Base-by-base conservation (phyloP, 2,329 filamentous ascomycete genomes). In the Fusarium redolens region DNA sequence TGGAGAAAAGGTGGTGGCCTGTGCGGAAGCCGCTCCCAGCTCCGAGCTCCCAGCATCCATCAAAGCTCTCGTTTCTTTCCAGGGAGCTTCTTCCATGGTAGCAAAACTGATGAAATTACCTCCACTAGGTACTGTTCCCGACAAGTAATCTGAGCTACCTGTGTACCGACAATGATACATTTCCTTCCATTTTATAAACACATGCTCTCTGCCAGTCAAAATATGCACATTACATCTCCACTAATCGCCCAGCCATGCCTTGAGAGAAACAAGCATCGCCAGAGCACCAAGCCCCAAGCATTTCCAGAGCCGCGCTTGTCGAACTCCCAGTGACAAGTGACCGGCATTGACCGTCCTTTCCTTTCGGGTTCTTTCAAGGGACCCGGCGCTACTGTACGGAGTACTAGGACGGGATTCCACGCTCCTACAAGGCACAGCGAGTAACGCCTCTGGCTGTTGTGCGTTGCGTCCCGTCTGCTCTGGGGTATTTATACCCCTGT, bases 271-370 rank as follows among this genome's bases (percentile, higher is more conserved):
- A 48, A 57, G 54, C 40, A 47, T 48, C 40, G n/a, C 40, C 54
- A 25, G 28, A 48, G 43, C 30, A 13, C 30, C 40, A 33, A 56
- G 14, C 18, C 17, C 58, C 58, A 35, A 63, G 50, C 59, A 73
- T 64, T 61, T 72, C 63, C 57, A 65, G 54, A 68, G 66, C 72
- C 74, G 70, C 74, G 74, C 70, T 76, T 75, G 72, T 76, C 70
- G 72, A 68, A 70, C 69, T 69, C 64, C 22, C 38, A 61, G 33
- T 38, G 35, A 41, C 57, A 63, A 71, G 60, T 65, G 50, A 54
- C 65, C 69, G 69, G 72, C 66, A 75, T 68, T 69, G 66, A 60
- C 61, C 68, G 70, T 68, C 48, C 41, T 44, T 58, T 68, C 38
- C 56, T 56, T 51, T 69, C 59, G 64, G 64, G 47, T 58, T 59